These are phyloP conservation scores for Talaromyces sp. DNA, from an alignment of 2,329 filamentous ascomycete species.

Conservation along the genomic window DNA sequence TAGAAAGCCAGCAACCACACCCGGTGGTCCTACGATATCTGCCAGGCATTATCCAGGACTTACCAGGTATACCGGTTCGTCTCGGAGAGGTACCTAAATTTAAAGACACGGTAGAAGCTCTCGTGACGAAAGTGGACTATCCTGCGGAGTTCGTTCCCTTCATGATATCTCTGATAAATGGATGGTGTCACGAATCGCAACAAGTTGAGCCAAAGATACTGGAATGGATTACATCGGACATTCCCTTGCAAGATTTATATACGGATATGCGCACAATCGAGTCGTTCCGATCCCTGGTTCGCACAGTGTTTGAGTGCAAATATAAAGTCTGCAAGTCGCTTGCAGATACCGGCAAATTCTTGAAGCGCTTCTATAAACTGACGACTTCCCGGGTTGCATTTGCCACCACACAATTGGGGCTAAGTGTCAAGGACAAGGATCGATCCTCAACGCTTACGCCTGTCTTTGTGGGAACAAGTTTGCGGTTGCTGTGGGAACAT, in stretches of 20 bases:
- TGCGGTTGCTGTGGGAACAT: slow-evolving; percentile 32
- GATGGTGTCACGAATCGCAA: slow-evolving; percentile 4
- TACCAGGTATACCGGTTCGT: slow-evolving; percentile 33
- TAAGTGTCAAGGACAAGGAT: slow-evolving; percentile 23
- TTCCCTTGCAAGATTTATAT: slow-evolving; percentile 28
- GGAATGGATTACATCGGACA: slow-evolving; percentile 33
- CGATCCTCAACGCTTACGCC: slow-evolving; percentile 28
- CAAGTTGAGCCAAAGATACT: slow-evolving; percentile 28
- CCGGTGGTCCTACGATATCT: neutral
- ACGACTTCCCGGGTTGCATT: slow-evolving; percentile 29
- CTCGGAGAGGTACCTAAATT: slow-evolving; percentile 31
- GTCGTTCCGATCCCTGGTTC: slow-evolving; percentile 33
- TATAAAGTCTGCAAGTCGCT: slow-evolving; percentile 2
- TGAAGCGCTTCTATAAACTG: slow-evolving; percentile 30
- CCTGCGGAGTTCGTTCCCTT: slow-evolving; percentile 26
- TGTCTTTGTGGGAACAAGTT: slow-evolving; percentile 31
- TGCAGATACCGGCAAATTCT: neutral
- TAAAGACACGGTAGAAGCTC: slow-evolving; percentile 30
- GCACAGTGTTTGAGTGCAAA: slow-evolving; percentile 24
- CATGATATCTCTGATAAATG: slow-evolving; percentile 32
- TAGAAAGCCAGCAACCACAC: neutral
- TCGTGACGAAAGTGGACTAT: slow-evolving; percentile 26
- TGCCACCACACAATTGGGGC: slow-evolving; percentile 27
- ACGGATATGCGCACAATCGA: slow-evolving; percentile 33
- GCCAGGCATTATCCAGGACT: slow-evolving; percentile 27